These are phyloP conservation scores for Endothia cerciana DNA, from an alignment of 2,329 filamentous ascomycete species.

Conservation along the genomic window DNA sequence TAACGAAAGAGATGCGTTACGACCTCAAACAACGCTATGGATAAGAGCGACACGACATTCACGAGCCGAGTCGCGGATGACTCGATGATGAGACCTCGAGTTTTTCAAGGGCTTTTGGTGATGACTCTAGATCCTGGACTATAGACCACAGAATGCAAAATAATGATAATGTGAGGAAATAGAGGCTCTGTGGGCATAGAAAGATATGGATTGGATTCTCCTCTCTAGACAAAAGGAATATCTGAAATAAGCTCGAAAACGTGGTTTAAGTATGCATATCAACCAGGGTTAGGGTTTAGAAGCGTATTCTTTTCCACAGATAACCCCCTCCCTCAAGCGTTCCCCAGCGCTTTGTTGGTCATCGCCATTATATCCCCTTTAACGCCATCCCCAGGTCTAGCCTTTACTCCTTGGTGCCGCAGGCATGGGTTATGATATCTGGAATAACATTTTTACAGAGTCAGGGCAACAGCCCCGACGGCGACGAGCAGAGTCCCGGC, in stretches of 20 bases:
- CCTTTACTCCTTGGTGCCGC: neutral
- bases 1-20: neutral
- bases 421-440: neutral
- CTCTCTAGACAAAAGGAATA: no score
- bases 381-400: slow-evolving; percentile 9
- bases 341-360: neutral
- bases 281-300: no score
- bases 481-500: slow-evolving; percentile 9
- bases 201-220: no score
- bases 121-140: neutral
- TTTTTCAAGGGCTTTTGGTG: neutral
- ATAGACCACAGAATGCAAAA: neutral
- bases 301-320: no score
- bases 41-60: neutral
- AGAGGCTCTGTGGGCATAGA: no score
- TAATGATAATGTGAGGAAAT: no score
- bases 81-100: neutral
- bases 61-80: neutral
- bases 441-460: neutral
- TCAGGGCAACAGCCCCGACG: slow-evolving; percentile 10
- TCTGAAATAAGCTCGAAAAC: no score
- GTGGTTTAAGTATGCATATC: no score
- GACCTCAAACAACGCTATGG: neutral
- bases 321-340: neutral
- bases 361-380: neutral